Evolutionary conservation across 75 land plant genomes (phyloP), one percentile per base, ranked within the genome.

Genomic region (Chamaecyparis obtusa): DNA sequence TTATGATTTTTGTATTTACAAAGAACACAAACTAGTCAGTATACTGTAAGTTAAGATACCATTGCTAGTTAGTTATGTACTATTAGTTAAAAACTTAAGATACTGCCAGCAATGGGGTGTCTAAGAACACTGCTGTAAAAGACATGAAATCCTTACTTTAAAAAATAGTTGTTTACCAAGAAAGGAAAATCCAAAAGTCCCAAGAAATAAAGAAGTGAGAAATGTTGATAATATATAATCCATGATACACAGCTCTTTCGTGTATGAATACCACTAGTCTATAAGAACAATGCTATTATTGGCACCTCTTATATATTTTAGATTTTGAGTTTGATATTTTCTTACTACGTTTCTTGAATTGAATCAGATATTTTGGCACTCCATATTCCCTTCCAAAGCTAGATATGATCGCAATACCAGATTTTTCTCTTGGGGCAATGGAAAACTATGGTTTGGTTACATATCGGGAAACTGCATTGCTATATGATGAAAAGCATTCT

Each of bases 361-460:
- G 48, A 44, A 9, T 86, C 88, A 98, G 99, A 71, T 98, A 97
- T 87, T 98, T 98, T 93, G 95, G 89, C 30, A 91, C 91, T 67
- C 94, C 95, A 21, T 98, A 97, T 87, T 85, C 97, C 49, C 92
- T 98, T 24, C 99, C 99, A 30, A 98, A 98, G 88, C 75, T 98
- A 86, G 99, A 98, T 87, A 95, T 95, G 99, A 87, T 95, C 87
- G 99, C 99, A 14, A 94, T 98, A 81, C 99, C 99, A 79, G 99
- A 98, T 90, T 98, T 98, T 91, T 93, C 99, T 84, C 94, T 95
- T 88, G 99, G 99, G 49, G 99, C 99, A 27, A 98, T 98, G 99
- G 99, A 98, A 86, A 98, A 98, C 88, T 98, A 97, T 91, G 99
- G 99, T 60, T 87, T 98, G 83, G 97, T 98, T 33, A 98, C 99